Conservation (phyloP, 805 yeast genomes). For the Pichia paraexigua region DNA sequence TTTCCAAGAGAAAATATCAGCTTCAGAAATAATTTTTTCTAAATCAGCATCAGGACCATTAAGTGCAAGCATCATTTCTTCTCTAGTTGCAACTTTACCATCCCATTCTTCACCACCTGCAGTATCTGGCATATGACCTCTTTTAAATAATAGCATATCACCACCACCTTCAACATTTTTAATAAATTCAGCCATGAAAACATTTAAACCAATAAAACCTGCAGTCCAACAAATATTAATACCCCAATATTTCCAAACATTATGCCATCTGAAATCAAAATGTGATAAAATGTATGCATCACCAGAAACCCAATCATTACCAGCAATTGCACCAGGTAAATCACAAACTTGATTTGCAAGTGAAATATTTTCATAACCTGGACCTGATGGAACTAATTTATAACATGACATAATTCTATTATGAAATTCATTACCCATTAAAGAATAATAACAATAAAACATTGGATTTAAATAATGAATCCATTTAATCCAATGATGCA, state of each 20-base stretch:
- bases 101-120: constrained; percentile 32
- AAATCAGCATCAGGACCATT: constrained; percentile 29
- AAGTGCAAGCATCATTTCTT: constrained; percentile 23
- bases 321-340: constrained; percentile 38
- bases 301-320: constrained; percentile 24
- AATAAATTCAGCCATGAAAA: constrained; percentile 27
- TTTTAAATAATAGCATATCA: constrained; percentile 35
- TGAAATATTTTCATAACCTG: constrained; percentile 40
- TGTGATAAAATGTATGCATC: constrained; percentile 30
- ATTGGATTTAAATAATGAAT: constrained; percentile 41
- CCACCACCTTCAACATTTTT: constrained; percentile 27
- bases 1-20: constrained; percentile 55
- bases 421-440: constrained; percentile 51
- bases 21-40: constrained; percentile 36
- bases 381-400: constrained; percentile 45
- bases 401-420: constrained; percentile 45
- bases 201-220: constrained; percentile 30
- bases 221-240: constrained; percentile 40
- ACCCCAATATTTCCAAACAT: constrained; percentile 43
- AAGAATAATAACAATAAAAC: constrained; percentile 41
- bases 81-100: constrained; percentile 31
- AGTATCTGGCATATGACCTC: constrained; percentile 31
- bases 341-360: constrained; percentile 39
- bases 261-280: constrained; percentile 31
- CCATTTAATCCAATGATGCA: constrained; percentile 59